Percentiles rank a stretch among this genome's conserved stretches.
Conservation (phyloP, 2,329 filamentous ascomycete genomes). For the Whalleya microplaca region DNA sequence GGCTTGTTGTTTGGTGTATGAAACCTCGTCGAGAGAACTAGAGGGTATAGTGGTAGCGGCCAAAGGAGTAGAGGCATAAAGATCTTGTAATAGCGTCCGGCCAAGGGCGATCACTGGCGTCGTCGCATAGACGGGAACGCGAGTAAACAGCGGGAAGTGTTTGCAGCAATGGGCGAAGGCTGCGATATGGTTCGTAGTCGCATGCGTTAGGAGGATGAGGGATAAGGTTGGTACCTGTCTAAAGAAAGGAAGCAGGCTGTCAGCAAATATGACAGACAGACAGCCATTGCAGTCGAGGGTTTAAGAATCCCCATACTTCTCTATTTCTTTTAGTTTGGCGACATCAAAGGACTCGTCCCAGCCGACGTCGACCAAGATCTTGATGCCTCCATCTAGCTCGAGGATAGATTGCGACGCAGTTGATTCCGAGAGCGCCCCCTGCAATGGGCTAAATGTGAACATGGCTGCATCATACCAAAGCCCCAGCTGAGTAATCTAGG, state of each 20-base stretch:
- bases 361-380: conserved; percentile 90
- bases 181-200: conserved; percentile 87
- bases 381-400: conserved; percentile 95
- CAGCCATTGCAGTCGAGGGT: conserved; percentile 6
- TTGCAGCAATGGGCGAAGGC: conserved; percentile 98
- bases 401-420: conserved; percentile 91
- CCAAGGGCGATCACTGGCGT: conserved; percentile 91
- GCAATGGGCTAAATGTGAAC: conserved; percentile 94
- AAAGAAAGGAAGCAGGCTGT: neutral
- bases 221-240: conserved; percentile 92
- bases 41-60: conserved; percentile 82
- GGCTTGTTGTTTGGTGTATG: conserved; percentile 55
- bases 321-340: conserved; percentile 80
- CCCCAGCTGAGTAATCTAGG: conserved; percentile 18
- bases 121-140: conserved; percentile 94
- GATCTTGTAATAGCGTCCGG: conserved; percentile 85
- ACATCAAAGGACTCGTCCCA: conserved; percentile 94
- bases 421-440: conserved; percentile 87
- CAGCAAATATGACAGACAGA: conserved; percentile 25
- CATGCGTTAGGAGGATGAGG: conserved; percentile 91
- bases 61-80: conserved; percentile 88
- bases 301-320: conserved; percentile 66
- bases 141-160: conserved; percentile 86
- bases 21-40: conserved; percentile 69
- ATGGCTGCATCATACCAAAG: conserved; percentile 54